Percentiles rank a stretch among this genome's conserved stretches.
phyloP scores from a whole-genome alignment of 805 yeast genomes.

The Metschnikowia aberdeeniae region DNA sequence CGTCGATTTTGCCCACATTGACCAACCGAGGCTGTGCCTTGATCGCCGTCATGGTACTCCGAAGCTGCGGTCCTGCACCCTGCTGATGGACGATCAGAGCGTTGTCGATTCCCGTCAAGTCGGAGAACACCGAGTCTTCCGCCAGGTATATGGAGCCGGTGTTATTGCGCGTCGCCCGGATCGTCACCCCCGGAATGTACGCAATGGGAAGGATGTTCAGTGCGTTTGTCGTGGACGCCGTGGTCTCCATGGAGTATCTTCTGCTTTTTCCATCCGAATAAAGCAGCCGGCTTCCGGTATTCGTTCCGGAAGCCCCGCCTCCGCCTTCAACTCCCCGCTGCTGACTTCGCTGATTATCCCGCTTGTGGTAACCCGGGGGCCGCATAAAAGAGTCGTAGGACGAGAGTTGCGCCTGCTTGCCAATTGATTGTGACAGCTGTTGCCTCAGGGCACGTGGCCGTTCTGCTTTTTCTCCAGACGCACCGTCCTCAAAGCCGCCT shows the following conservation, averaged over 20 bases:
- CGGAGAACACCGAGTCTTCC: slow-evolving; percentile 41
- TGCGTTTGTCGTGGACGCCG: slow-evolving; percentile 67
- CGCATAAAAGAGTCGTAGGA: slow-evolving; percentile 44
- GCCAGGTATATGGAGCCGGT: slow-evolving; percentile 42
- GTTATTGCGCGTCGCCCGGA: slow-evolving; percentile 46
- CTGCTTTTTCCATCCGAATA: slow-evolving; percentile 11
- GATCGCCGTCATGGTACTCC: slow-evolving; percentile 64
- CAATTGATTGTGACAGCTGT: slow-evolving; percentile 5
- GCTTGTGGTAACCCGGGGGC: slow-evolving; percentile 25
- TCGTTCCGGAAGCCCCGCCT: slow-evolving; percentile 3
- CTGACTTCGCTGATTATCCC: slow-evolving; percentile 4
- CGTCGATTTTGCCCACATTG: slow-evolving; percentile 46
- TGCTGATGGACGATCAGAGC: slow-evolving; percentile 44
- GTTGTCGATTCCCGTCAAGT: slow-evolving; percentile 41
- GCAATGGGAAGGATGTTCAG: slow-evolving; percentile 89
- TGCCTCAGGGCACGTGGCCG: slow-evolving; percentile 8
- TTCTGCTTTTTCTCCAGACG: slow-evolving; percentile 9
- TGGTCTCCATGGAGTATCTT: slow-evolving; percentile 50
- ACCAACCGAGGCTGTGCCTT: slow-evolving; percentile 71
- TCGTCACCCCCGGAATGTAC: slow-evolving; percentile 90
- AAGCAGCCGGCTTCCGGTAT: slow-evolving; percentile 3
- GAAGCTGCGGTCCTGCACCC: slow-evolving; percentile 27
- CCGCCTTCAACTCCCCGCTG: neutral
- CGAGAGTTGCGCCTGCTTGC: slow-evolving; percentile 25
- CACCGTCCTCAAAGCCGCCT: slow-evolving; percentile 7